phyloP scores from a whole-genome alignment of 129 eudicot species.

The Flaveria linearis region DNA sequence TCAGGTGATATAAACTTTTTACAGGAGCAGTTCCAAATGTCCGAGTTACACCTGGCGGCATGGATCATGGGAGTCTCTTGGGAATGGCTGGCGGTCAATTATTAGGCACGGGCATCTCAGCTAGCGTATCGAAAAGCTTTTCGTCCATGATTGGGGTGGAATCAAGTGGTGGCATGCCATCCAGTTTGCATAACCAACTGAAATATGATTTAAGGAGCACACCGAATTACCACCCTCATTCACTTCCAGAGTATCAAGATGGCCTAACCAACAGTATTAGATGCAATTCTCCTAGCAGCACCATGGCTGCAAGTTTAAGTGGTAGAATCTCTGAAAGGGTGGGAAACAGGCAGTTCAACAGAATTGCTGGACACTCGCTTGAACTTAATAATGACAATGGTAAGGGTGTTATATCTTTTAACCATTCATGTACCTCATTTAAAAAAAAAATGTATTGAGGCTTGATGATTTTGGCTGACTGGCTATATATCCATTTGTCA shows the following conservation, averaged over 20 bases:
- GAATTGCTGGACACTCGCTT: slow-evolving; percentile 31
- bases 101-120: slow-evolving; percentile 38
- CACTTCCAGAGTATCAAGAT: slow-evolving; percentile 59
- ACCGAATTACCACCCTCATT: slow-evolving; percentile 69
- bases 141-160: slow-evolving; percentile 57
- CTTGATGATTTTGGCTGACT: neutral
- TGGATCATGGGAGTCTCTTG: slow-evolving; percentile 41
- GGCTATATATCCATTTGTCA: slow-evolving; percentile 31
- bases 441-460: neutral
- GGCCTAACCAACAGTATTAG: slow-evolving; percentile 52
- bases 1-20: neutral
- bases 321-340: slow-evolving; percentile 48
- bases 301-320: slow-evolving; percentile 45
- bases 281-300: slow-evolving; percentile 48
- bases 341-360: slow-evolving; percentile 56
- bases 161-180: slow-evolving; percentile 45
- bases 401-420: slow-evolving; percentile 26
- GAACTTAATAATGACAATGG: slow-evolving; percentile 43
- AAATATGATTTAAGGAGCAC: slow-evolving; percentile 51
- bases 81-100: slow-evolving; percentile 44
- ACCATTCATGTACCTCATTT: neutral
- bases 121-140: slow-evolving; percentile 60
- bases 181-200: slow-evolving; percentile 49
- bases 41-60: slow-evolving; percentile 32
- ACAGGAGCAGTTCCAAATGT: slow-evolving; percentile 51